These are phyloP conservation scores for Saccharomyces cerevisiae DNA, from an alignment of 805 yeast genomes.

Conservation along the genomic window DNA sequence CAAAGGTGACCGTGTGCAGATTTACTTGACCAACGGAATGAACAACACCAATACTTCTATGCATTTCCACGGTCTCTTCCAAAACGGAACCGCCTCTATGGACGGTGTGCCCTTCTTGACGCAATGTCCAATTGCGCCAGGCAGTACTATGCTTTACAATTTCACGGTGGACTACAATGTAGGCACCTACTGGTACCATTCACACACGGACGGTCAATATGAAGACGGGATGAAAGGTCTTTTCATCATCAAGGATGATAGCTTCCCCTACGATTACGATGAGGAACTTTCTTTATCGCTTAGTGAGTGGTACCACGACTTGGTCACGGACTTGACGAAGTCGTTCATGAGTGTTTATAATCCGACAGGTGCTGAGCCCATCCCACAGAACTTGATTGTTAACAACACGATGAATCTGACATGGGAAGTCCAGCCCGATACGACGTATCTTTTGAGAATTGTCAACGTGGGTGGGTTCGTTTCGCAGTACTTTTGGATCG, in stretches of 20 bases:
- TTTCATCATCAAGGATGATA: slow-evolving; percentile 63
- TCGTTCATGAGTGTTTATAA: slow-evolving; percentile 63
- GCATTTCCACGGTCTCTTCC: slow-evolving; percentile 92
- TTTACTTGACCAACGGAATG: slow-evolving; percentile 71
- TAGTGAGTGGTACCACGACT: slow-evolving; percentile 81
- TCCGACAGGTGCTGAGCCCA: slow-evolving; percentile 98
- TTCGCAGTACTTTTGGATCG: slow-evolving; percentile 81
- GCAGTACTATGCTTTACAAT: slow-evolving; percentile 67
- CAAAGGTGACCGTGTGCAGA: slow-evolving; percentile 69
- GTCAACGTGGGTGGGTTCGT: slow-evolving; percentile 87
- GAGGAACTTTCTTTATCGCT: slow-evolving; percentile 65
- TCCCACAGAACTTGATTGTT: slow-evolving; percentile 71
- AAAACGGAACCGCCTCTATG: slow-evolving; percentile 60
- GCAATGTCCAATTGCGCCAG: slow-evolving; percentile 89
- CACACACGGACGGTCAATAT: slow-evolving; percentile 83
- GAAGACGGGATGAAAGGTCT: slow-evolving; percentile 88
- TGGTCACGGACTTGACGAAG: slow-evolving; percentile 41
- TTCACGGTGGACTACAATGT: slow-evolving; percentile 74
- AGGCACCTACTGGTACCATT: slow-evolving; percentile 96
- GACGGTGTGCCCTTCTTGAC: slow-evolving; percentile 87
- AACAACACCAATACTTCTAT: slow-evolving; percentile 59
- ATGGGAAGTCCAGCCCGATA: slow-evolving; percentile 76
- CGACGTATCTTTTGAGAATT: slow-evolving; percentile 73
- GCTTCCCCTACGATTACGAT: slow-evolving; percentile 65
- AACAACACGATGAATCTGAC: slow-evolving; percentile 74